Evolutionary conservation across 345 rosid species (phyloP).

Genomic region (Heritiera fomes): DNA sequence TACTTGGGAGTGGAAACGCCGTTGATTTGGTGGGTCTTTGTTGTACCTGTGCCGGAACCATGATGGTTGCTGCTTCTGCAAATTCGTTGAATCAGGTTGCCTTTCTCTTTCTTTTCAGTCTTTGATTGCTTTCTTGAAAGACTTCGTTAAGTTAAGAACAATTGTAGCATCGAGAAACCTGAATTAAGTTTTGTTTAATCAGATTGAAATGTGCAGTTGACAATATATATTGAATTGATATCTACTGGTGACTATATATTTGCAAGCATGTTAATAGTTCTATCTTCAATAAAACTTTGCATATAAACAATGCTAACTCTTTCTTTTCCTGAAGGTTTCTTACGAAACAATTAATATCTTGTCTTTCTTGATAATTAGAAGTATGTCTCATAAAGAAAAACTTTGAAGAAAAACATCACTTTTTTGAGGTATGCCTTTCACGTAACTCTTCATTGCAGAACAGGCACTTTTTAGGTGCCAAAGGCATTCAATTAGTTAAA

Average conservation of each 20-base stretch:
- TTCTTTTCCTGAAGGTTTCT: not conserved
- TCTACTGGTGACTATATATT: not conserved
- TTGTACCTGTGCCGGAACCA: slow-evolving; percentile 93
- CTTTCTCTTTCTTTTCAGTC: not conserved
- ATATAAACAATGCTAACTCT: not conserved
- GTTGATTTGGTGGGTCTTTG: slow-evolving; percentile 77
- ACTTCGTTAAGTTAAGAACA: not conserved
- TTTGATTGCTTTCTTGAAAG: slow-evolving; percentile 5
- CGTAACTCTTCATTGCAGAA: not conserved
- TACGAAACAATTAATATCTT: not conserved
- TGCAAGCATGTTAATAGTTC: not conserved
- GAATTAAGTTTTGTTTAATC: not conserved
- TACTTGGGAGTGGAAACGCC: slow-evolving; percentile 69
- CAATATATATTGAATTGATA: not conserved
- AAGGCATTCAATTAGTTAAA: not conserved
- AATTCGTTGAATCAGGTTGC: slow-evolving; percentile 93
- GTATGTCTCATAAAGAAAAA: not conserved
- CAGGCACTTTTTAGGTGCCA: not conserved
- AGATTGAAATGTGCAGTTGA: not conserved
- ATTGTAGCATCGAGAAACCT: not conserved
- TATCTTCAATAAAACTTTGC: not conserved
- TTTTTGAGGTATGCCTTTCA: not conserved
- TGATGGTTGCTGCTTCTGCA: slow-evolving; percentile 98
- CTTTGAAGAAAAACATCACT: not conserved
- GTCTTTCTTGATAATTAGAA: not conserved